These are phyloP conservation scores for Myriangium duriaei DNA, from an alignment of 2,329 filamentous ascomycete species.

Conservation along the genomic window DNA sequence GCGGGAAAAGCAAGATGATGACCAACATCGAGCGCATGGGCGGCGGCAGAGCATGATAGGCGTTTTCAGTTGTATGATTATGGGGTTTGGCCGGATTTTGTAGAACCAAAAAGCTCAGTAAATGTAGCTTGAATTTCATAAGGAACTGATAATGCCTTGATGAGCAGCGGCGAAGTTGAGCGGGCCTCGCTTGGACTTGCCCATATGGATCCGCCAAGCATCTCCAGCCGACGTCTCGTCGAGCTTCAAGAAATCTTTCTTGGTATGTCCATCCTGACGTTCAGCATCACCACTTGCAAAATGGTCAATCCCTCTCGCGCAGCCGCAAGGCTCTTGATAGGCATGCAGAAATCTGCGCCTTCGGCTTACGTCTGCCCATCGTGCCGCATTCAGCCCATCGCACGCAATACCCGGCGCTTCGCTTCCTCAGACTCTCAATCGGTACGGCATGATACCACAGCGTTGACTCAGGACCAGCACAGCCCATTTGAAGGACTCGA, in stretches of 20 bases:
- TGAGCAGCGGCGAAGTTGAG: too few relatives aligned
- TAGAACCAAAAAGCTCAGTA: too few relatives aligned
- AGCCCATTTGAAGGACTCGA: too few relatives aligned
- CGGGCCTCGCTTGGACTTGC: too few relatives aligned
- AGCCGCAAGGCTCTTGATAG: neutral
- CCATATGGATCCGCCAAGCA: too few relatives aligned
- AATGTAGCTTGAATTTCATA: too few relatives aligned
- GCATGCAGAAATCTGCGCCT: neutral
- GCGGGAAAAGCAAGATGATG: slow-evolving; percentile 60
- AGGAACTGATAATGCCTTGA: too few relatives aligned
- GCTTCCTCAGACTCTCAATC: neutral
- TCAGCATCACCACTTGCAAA: too few relatives aligned
- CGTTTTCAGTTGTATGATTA: too few relatives aligned
- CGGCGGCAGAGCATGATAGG: slow-evolving; percentile 20
- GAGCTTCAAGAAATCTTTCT: neutral
- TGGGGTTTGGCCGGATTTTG: too few relatives aligned
- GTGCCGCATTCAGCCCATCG: neutral
- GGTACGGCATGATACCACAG: neutral
- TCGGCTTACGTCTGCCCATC: neutral
- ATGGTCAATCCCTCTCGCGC: neutral
- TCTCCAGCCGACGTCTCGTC: neutral
- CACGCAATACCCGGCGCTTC: neutral
- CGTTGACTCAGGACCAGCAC: neutral
- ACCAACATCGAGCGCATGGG: slow-evolving; percentile 84
- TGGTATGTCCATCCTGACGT: too few relatives aligned